These are phyloP conservation scores for Beta lomatogona DNA, from an alignment of 179 eudicot species.

Conservation along the genomic window DNA sequence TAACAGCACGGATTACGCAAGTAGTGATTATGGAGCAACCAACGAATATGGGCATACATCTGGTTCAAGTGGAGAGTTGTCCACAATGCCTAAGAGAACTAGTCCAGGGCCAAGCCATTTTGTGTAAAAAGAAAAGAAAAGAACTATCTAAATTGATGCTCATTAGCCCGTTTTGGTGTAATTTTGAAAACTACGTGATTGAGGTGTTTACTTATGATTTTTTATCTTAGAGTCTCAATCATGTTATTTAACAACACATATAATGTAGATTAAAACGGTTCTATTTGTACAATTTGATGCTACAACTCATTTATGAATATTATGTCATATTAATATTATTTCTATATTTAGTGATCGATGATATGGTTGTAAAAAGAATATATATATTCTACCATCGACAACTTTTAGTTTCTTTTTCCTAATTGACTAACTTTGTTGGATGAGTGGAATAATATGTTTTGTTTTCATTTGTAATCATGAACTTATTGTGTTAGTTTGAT, in stretches of 20 bases:
- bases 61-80: conserved; percentile 31
- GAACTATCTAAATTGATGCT: background rate
- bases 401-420: too few relatives aligned
- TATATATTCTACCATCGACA: background rate
- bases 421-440: background rate
- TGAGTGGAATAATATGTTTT: background rate
- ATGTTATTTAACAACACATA: too few relatives aligned
- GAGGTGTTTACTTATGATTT: background rate
- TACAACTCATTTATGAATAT: background rate
- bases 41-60: conserved; percentile 23
- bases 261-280: background rate
- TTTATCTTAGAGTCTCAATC: background rate
- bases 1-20: conserved; percentile 57
- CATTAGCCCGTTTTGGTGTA: background rate
- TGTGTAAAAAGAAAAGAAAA: background rate
- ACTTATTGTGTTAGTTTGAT: too few relatives aligned
- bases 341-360: background rate
- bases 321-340: background rate
- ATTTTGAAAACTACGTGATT: background rate
- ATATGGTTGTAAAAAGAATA: background rate
- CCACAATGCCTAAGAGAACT: conserved; percentile 18
- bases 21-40: conserved; percentile 49
- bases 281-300: background rate
- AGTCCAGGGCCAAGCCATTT: conserved; percentile 13
- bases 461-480: background rate